phyloP scores from a whole-genome alignment of 441 rosid genomes.

The Sinapis alba region DNA sequence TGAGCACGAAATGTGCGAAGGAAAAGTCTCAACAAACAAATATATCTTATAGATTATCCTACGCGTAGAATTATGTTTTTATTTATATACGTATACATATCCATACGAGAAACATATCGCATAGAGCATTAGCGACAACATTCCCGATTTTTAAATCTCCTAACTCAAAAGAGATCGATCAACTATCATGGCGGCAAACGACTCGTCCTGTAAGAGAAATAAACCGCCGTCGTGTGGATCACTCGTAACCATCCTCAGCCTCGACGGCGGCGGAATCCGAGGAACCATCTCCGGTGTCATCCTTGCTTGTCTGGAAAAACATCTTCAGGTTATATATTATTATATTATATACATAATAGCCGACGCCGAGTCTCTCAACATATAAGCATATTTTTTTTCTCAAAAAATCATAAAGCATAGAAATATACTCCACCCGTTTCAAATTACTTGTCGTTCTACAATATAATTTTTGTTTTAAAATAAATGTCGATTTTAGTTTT shows the following conservation, averaged over 20 bases:
- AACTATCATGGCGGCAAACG: constrained; percentile 45
- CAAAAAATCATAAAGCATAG: neutral
- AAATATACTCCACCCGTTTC: no score
- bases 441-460: no score
- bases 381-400: neutral
- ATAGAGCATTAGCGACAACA: neutral
- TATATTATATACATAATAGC: no score
- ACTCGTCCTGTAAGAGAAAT: neutral
- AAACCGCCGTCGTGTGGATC: constrained; percentile 46
- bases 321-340: constrained; percentile 53
- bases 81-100: neutral
- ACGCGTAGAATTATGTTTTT: neutral
- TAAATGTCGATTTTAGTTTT: no score
- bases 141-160: neutral
- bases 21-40: constrained; percentile 3
- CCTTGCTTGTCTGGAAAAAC: constrained; percentile 49
- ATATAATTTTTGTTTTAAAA: no score
- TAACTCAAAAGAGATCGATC: neutral
- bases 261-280: constrained; percentile 64
- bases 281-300: constrained; percentile 57
- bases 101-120: neutral
- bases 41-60: neutral
- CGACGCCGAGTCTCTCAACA: neutral
- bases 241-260: constrained; percentile 50
- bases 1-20: constrained; percentile 24